phyloP scores from a whole-genome alignment of 2,329 filamentous ascomycete species.

The Alternaria conjuncta region DNA sequence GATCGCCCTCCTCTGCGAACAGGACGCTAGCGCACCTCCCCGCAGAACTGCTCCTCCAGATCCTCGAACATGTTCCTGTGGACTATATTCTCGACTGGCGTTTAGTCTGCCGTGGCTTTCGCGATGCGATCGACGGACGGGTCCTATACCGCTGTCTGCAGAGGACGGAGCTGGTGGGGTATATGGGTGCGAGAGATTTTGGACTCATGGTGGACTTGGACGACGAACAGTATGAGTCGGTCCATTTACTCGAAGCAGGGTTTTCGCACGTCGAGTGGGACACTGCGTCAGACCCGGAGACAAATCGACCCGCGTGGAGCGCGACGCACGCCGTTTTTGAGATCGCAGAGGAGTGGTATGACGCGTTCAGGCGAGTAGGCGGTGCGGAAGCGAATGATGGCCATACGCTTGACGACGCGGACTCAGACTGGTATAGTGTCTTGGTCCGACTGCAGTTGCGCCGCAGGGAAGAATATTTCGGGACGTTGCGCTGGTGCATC shows the following conservation, averaged over 20 bases:
- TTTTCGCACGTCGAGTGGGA: constrained; percentile 14
- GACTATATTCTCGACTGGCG: constrained; percentile 38
- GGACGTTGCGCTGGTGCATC: constrained; percentile 34
- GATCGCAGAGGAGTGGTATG: constrained; percentile 29
- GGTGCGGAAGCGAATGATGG: neutral
- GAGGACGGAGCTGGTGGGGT: constrained; percentile 31
- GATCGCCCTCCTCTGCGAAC: neutral
- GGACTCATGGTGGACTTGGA: constrained; percentile 5
- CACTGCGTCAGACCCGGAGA: neutral
- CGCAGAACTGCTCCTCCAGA: constrained; percentile 36
- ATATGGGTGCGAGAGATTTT: constrained; percentile 15
- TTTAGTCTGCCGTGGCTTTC: constrained; percentile 37
- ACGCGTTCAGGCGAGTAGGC: neutral
- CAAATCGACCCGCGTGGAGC: constrained; percentile 21
- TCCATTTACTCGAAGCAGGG: constrained; percentile 22
- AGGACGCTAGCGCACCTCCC: constrained; percentile 30
- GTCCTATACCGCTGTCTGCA: constrained; percentile 32
- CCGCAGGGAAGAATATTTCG: constrained; percentile 17
- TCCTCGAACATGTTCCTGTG: constrained; percentile 37
- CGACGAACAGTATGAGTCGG: constrained; percentile 21
- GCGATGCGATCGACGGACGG: constrained; percentile 40
- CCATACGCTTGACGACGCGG: neutral
- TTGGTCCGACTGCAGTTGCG: constrained; percentile 14
- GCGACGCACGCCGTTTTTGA: constrained; percentile 27
- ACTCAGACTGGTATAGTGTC: neutral